Evolutionary conservation across 495 filamentous ascomycete genomes (phyloP), one percentile per base, ranked within the genome.

Genomic region (Lindgomyces ingoldianus): DNA sequence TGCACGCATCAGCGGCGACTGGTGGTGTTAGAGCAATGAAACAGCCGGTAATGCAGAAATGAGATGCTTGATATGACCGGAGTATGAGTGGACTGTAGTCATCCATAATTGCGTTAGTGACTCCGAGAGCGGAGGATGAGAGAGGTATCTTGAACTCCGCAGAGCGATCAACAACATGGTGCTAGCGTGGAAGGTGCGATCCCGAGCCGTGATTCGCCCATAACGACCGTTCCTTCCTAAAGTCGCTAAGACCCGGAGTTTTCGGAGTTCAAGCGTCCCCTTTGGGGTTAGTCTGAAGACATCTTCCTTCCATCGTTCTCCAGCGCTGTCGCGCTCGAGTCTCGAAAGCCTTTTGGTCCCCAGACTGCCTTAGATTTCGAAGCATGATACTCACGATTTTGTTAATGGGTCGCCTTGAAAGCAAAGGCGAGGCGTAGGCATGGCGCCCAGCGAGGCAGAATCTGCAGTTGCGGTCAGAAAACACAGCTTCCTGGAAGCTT

Each of bases 381-480:
- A n/a, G n/a, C n/a, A n/a, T n/a, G n/a, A n/a, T n/a, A n/a, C n/a
- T n/a, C n/a, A n/a, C 12, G 12, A 9, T 29, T 24, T 22, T 9
- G 4, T 52, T 26, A 22, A 26, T 52, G 48, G 22, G 19, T 9
- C 10, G 25, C 12, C 48, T 22, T 52, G 1, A 22, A 41, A 36
- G 27, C 24, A 21, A 47, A 33, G 45, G 46, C 2, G 24, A 51
- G 26, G 26, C 33, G 21, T 8, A 19, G 11, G 29, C 30, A 1
- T 48, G 27, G 24, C 29, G 62, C 18, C 2, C 62, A 64, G 53
- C 62, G 36, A 64, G 62, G 62, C 62, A 57, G 60, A 63, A 48
- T 63, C 57, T 9, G 25, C 49, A 64, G 45, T 57, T 57, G 62
- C 62, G 62, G 62, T 64, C 42, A 50, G 45, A 22, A 11, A 19